Evolutionary conservation across 2,329 filamentous ascomycete species (phyloP).

Genomic region (Neoscytalidium dimidiatum): DNA sequence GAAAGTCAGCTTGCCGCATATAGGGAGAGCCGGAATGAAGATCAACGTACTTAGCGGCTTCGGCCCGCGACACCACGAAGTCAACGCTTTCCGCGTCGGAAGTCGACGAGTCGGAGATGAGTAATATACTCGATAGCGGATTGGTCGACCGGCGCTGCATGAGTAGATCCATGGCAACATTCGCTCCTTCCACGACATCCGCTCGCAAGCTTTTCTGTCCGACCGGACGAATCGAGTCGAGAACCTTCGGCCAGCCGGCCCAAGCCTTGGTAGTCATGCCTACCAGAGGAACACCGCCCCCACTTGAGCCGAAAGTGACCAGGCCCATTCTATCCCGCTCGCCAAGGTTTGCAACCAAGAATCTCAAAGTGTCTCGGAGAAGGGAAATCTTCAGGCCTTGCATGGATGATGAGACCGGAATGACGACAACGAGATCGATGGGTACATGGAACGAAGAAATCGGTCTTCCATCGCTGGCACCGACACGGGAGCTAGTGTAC

Average conservation of each 20-base stretch:
- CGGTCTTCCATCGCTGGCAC: slow-evolving; percentile 46
- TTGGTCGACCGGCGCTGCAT: slow-evolving; percentile 98
- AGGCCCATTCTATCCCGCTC: slow-evolving; percentile 95
- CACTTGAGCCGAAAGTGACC: slow-evolving; percentile 94
- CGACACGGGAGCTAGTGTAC: slow-evolving; percentile 45
- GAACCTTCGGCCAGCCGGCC: slow-evolving; percentile 84
- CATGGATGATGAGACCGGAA: slow-evolving; percentile 97
- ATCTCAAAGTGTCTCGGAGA: slow-evolving; percentile 85
- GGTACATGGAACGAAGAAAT: slow-evolving; percentile 75
- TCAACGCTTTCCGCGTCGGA: slow-evolving; percentile 94
- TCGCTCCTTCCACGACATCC: slow-evolving; percentile 95
- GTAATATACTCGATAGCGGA: slow-evolving; percentile 88
- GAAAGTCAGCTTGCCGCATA: slow-evolving; percentile 22
- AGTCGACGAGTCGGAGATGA: slow-evolving; percentile 96
- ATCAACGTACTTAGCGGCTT: slow-evolving; percentile 83
- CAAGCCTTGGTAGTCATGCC: slow-evolving; percentile 97
- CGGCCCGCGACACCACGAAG: slow-evolving; percentile 93
- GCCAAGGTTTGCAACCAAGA: slow-evolving; percentile 85
- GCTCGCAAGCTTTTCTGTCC: slow-evolving; percentile 95
- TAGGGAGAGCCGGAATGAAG: background rate
- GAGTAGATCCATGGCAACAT: slow-evolving; percentile 95
- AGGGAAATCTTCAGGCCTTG: slow-evolving; percentile 98
- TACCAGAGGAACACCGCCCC: slow-evolving; percentile 91
- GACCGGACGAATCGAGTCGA: slow-evolving; percentile 86
- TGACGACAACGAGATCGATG: slow-evolving; percentile 92